Percentiles rank a stretch among this genome's conserved stretches.
These are phyloP conservation scores for Leccinellum albellum DNA, from an alignment of 768 basidiomycete genomes.

Conservation along the genomic window DNA sequence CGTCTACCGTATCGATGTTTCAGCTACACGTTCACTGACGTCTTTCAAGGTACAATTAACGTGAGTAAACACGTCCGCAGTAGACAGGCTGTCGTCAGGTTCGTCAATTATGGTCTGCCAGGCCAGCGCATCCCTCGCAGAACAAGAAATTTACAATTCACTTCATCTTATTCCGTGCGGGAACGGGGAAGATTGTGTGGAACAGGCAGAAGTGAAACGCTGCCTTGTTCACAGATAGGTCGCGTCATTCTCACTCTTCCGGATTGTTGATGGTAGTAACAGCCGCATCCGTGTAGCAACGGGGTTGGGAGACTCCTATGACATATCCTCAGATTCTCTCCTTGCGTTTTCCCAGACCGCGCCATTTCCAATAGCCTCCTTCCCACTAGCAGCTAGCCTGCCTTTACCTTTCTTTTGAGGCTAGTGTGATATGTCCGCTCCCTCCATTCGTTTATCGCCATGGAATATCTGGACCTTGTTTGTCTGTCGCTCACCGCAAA, in stretches of 20 bases:
- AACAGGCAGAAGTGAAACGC: not conserved
- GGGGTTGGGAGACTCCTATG: slow-evolving; percentile 1
- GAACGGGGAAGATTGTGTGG: too few species aligned
- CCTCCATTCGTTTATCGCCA: slow-evolving; percentile 11
- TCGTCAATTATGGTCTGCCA: not conserved
- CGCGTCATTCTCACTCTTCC: not conserved
- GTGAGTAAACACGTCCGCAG: not conserved
- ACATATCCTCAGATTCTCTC: slow-evolving; percentile 1
- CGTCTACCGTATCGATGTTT: not conserved
- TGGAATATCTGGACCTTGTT: slow-evolving; percentile 45
- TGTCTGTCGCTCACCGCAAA: slow-evolving; percentile 70
- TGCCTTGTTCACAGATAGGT: not conserved
- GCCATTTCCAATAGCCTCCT: slow-evolving; percentile 14
- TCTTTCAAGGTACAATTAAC: not conserved
- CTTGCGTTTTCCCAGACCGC: slow-evolving; percentile 20
- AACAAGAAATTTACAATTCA: not conserved
- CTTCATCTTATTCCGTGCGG: not conserved
- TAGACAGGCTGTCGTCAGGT: not conserved
- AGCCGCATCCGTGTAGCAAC: slow-evolving; percentile 19
- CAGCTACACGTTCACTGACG: not conserved
- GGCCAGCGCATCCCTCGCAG: not conserved
- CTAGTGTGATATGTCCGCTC: slow-evolving; percentile 35
- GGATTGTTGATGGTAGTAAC: slow-evolving; percentile 20
- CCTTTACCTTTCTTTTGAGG: slow-evolving; percentile 31
- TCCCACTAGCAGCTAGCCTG: slow-evolving; percentile 44